Evolutionary conservation across 75 land plant species (phyloP), one percentile per base, ranked within the genome.

Genomic region (Selaginella tamariscina): DNA sequence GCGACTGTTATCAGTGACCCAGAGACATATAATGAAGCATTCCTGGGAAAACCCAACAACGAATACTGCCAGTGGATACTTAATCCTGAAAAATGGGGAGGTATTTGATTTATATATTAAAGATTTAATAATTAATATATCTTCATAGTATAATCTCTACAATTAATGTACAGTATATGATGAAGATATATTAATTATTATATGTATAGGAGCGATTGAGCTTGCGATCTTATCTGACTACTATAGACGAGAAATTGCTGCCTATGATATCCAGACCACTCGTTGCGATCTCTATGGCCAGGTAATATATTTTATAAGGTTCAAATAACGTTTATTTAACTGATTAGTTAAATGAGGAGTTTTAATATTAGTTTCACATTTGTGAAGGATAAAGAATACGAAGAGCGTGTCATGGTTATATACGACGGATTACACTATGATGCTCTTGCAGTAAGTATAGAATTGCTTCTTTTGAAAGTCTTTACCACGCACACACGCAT

Each of bases 381-480:
- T 22, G 27, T n/a, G 63, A 91, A 90, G 99, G 92, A 65, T 24
- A 85, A 76, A 74, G 82, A 76, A 31, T 88, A 80, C 69, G n/a
- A 31, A 15, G 99, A 95, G 72, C 83, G 99, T 27, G 99, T 84
- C 39, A 82, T 95, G 92, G 81, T 95, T 69, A 77, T 95, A 2
- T 95, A 90, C 68, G 99, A 95, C 79, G 97, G 97, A 24, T 78
- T 95, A 20, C 99, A 95, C 66, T 95, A 95, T 78, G 99, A 95
- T 77, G 97, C 92, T 71, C 83, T 95, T 65, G 97, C 85, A 66
- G 99, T 95, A 85, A 65, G 83, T 67, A 64, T 18, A 22, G 20
- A 8, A 22, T 22, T n/a, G 9, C 63, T 18, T 23, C n/a, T 27
- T 15, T 65, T 13, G 20, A 49, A 49, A 49, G 11, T 49, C 11